Evolutionary conservation across 2,329 filamentous ascomycete genomes (phyloP), one percentile per base, ranked within the genome.

Genomic region (Penicillium psychrosexuale): DNA sequence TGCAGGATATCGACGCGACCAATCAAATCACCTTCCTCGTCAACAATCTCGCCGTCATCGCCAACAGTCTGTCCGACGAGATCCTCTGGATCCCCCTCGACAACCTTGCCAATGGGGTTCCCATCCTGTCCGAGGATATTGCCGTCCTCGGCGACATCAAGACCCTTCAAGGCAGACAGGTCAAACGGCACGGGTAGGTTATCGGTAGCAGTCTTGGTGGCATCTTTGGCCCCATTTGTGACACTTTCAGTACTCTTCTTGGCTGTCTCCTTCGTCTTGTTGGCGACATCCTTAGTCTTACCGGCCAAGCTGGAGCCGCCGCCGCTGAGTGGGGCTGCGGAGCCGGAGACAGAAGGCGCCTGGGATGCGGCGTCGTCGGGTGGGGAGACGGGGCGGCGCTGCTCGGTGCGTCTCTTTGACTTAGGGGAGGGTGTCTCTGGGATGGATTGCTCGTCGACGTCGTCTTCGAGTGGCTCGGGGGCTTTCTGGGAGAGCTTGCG

Each of bases 81-180:
- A 44, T 77, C 74, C 27, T 70, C 69, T 0, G 73, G 66, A 28
- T 77, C 71, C 1, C 75, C 75, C 55, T 77, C 74, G 8, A 72
- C 66, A 8, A 77, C 67, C 22, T 71, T 63, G 22, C 74, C 75
- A 22, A 77, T 55, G 0, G 68, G 62, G 6, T 67, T 69, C 0
- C 74, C 75, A 19, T 70, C 62, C 7, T 70, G 40, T 31, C 70
- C 72, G 1, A 72, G 55, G 17, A 77, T 70, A 27, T 74, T 61
- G 3, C 75, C 75, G 9, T 63, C 68, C 45, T 75, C 69, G 9
- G 61, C 61, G 38, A 77, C 67, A 40, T 69, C 64, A 7, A 75
- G 69, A 15, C 75, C 75, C 48, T 76, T 75, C 38, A 77, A 57
- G 1, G 66, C 61, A 8, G 69, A 69, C 2, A 77, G 61, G 40